Evolutionary conservation across 257 asterid species (phyloP).

Genomic region (Coffea canephora): DNA sequence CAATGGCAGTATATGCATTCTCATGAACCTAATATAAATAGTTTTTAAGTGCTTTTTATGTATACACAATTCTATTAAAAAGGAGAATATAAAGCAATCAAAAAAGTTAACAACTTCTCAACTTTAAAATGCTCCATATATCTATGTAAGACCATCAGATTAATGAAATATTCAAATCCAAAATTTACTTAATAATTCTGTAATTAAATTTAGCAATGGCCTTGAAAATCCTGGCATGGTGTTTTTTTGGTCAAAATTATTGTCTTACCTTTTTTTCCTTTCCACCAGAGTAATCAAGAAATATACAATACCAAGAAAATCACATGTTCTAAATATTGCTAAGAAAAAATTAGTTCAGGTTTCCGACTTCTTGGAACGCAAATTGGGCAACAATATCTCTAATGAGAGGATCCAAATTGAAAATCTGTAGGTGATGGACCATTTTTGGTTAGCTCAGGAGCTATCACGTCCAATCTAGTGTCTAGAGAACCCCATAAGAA

Average conservation of each 20-base stretch:
- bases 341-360: constrained; percentile 43
- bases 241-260: constrained; percentile 30
- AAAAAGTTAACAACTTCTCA: too few species aligned
- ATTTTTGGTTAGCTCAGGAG: constrained; percentile 48
- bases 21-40: too few species aligned
- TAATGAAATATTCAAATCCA: too few species aligned
- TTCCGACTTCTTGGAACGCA: constrained; percentile 85
- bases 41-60: too few species aligned
- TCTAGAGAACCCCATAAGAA: constrained; percentile 67
- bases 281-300: background rate
- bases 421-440: constrained; percentile 66
- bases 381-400: constrained; percentile 64
- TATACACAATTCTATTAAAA: too few species aligned
- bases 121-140: too few species aligned
- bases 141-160: too few species aligned
- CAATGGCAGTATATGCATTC: too few species aligned
- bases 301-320: background rate
- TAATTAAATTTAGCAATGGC: constrained; percentile 60
- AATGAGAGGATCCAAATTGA: constrained; percentile 45
- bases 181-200: constrained; percentile 19
- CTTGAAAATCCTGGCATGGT: constrained; percentile 74
- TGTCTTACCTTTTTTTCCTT: constrained; percentile 41
- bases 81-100: too few species aligned
- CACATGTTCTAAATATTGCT: background rate
- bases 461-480: constrained; percentile 47